Percentiles rank a stretch among this genome's conserved stretches.
Evolutionary conservation across 495 filamentous ascomycete species (phyloP).

Genomic region (Articulospora tetracladia): DNA sequence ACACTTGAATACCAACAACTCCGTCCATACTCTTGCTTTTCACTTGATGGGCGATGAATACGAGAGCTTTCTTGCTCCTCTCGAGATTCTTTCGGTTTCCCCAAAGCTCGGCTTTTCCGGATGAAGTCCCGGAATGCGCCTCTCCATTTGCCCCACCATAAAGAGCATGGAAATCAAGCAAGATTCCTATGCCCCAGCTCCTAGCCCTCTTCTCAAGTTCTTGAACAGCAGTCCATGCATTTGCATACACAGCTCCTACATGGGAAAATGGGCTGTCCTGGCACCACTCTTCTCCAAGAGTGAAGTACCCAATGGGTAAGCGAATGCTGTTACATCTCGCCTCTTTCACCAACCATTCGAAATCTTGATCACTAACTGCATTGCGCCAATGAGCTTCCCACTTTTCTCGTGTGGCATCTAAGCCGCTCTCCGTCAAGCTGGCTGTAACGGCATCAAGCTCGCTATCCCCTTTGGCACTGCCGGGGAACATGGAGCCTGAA

Average conservation of each 20-base stretch:
- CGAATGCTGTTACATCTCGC: slow-evolving; percentile 49
- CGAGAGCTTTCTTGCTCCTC: slow-evolving; percentile 34
- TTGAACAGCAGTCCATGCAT: slow-evolving; percentile 43
- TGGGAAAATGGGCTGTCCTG: slow-evolving; percentile 44
- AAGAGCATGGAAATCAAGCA: slow-evolving; percentile 52
- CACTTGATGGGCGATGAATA: slow-evolving; percentile 41
- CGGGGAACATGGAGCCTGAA: slow-evolving; percentile 36
- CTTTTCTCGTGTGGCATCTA: slow-evolving; percentile 38
- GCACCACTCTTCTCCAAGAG: slow-evolving; percentile 43
- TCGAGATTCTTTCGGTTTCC: slow-evolving; percentile 28
- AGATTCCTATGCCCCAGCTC: slow-evolving; percentile 41
- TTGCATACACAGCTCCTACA: slow-evolving; percentile 37
- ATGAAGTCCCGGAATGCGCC: slow-evolving; percentile 47
- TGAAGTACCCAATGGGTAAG: slow-evolving; percentile 53
- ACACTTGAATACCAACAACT: slow-evolving; percentile 48
- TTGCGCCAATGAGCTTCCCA: slow-evolving; percentile 48
- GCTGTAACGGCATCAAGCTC: slow-evolving; percentile 45
- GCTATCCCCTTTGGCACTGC: slow-evolving; percentile 27
- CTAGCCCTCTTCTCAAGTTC: slow-evolving; percentile 36
- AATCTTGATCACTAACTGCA: slow-evolving; percentile 41
- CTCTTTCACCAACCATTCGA: slow-evolving; percentile 39
- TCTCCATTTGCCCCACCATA: slow-evolving; percentile 49
- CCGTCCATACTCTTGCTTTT: slow-evolving; percentile 29
- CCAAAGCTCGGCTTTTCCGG: slow-evolving; percentile 41
- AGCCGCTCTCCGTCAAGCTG: slow-evolving; percentile 35